phyloP scores from a whole-genome alignment of 164 flowering plant genomes.

The Vitis vinifera region ASM3070453v1 NC_081820.1:22680501-22681000 shows the following conservation, averaged over 20 bases:
- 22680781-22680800: not conserved
- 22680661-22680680: conserved; percentile 9
- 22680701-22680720: conserved; percentile 25
- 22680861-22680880: no score
- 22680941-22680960: no score
- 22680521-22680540: conserved; percentile 1
- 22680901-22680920: no score
- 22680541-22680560: not conserved
- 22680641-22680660: conserved; percentile 30
- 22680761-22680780: not conserved
- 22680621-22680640: conserved; percentile 62
- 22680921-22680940: no score
- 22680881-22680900: no score
- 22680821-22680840: not conserved
- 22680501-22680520: not conserved
- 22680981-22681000: no score
- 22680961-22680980: no score
- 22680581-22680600: conserved; percentile 91
- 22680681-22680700: conserved; percentile 29
- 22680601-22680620: conserved; percentile 92
- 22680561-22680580: conserved; percentile 73
- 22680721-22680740: conserved; percentile 57
- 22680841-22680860: no score
- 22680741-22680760: conserved; percentile 4
- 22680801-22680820: not conserved